Evolutionary conservation across 805 yeast genomes (phyloP), one percentile per base, ranked within the genome.

Genomic region (Cyberlindnera euphorbiiphila): DNA sequence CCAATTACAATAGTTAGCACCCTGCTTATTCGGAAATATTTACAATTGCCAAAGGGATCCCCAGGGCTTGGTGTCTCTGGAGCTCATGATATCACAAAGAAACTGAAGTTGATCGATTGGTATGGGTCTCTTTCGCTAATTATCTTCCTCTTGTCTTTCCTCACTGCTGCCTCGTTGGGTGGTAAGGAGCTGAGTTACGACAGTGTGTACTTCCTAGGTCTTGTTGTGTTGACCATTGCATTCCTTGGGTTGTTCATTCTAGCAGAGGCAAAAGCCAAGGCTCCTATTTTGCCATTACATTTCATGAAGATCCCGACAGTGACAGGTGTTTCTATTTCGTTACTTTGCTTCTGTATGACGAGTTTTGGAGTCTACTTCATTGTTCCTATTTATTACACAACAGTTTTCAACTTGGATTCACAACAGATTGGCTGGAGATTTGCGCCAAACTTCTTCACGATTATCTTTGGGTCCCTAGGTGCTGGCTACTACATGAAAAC

Each of bases 401-500:
- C 84, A 0, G 85, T 78, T 0, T 55, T 74, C 50, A 65, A 68
- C 15, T 58, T 77, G 36, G 54, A 69, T 12, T 66, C 88, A 0
- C 71, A 77, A 4, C 69, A 73, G 39, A 73, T 76, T 41, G 91
- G 88, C 8, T 53, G 68, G 31, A 64, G 85, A 48, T 56, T 77
- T 39, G 57, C 79, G 20, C 84, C 86, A 9, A 78, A 75, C 46
- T 78, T 81, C 51, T 59, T 81, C 37, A 69, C 75, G 9, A 69
- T 73, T 10, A 74, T 85, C 1, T 29, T 66, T 27, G 81, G 86
- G 3, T 77, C 85, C 1, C 63, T 81, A 15, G 76, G 76, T 9
- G 72, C 85, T 9, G 87, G 87, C 1, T 55, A 63, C 33, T 79
- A 78, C 57, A 79, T 81, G 83, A 76, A 69, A 48, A 56, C 57